Base-by-base conservation (phyloP, 1,139 yeast genomes). In the Candida tetrigidarum region DNA sequence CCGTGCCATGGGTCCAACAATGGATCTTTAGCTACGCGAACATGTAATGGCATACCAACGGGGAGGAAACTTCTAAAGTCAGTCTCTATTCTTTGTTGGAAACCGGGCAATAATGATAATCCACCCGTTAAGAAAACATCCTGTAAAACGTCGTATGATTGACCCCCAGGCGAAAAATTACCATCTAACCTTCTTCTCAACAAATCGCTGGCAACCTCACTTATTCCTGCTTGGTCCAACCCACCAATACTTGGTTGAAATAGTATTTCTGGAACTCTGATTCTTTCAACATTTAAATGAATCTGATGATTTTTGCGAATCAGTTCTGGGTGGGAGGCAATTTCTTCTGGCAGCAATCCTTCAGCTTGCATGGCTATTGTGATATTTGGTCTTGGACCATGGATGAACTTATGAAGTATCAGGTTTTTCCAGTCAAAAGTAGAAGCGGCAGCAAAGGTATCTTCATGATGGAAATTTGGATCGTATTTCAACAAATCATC, bases 171-270 rank as follows among this genome's bases (percentile, higher is more conserved):
- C 3, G 71, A 69, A 38, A 71, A 67, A 43, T 74, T 75, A 0
- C 81, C 78, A 29, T 79, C 82, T 41, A 85, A 71, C 54, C 92
- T 76, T 44, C 82, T 79, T 40, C 79, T 59, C 5, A 92, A 59
- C 12, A 90, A 74, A 50, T 84, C 89, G 52, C 84, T 86, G 50
- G 84, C 77, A 36, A 91, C 66, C 63, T 95, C 99, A 15, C 80
- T 62, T 10, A 95, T 74, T 18, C 98, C 98, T 0, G 98, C 96
- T 64, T 92, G 98, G 63, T 95, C 99, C 27, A 91, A 71, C 11
- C 99, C 99, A 0, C 96, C 97, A 52, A 93, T 90, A 11, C 84
- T 79, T n/a, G 99, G 99, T 62, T 92, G 96, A 66, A 93, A 92
- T 42, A 90, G 62, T 1, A 92, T 84, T 64, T 95, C 99, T 0